Base-by-base conservation (phyloP, 2,329 filamentous ascomycete genomes). In the Cladosporium sp. region DNA sequence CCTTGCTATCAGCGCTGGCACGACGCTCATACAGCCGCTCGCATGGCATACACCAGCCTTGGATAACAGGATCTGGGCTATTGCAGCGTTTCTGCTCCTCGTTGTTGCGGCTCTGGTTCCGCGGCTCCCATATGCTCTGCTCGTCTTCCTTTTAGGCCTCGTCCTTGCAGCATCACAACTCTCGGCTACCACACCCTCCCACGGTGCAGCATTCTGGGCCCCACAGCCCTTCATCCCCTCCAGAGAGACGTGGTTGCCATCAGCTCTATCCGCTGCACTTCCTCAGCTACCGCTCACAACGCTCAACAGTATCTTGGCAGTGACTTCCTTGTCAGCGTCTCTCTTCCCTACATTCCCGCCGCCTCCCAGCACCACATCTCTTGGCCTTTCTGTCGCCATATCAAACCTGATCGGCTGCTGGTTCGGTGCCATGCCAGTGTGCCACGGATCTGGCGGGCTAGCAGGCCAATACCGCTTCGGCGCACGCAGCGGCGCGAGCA, bases 361-460 rank as follows among this genome's bases (percentile, higher is more conserved):
- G 0, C 81, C 88, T 0, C 92, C 92, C 0, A 87, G 87, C 0
- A 89, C 92, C 6, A 94, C 92, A 0, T 83, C 88, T 0, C 83
- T 98, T 33, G 94, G 93, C 1, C 76, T 93, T 67, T 96, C 92
- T 64, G 91, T 98, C 4, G 89, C 89, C 0, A 73, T 83, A 1
- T 96, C 97, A 87, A 98, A 98, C 75, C 80, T 97, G 3, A 77
- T 90, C 1, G 90, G 91, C 18, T 93, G 91, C 72, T 96, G 92
- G 91, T 96, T 97, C 72, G 93, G 93, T 57, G 91, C 90, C 5
- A 98, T 97, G 95, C 95, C 94, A 3, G 88, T 95, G 4, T 98
- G 95, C 74, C 95, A 98, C 75, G 94, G 94, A 5, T 92, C 92
- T 0, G 94, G 94, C 2, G 94, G 94, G 0, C 82, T 98, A 0